Evolutionary conservation across 164 flowering plant genomes (phyloP).

Genomic region (Platanus orientalis): DNA sequence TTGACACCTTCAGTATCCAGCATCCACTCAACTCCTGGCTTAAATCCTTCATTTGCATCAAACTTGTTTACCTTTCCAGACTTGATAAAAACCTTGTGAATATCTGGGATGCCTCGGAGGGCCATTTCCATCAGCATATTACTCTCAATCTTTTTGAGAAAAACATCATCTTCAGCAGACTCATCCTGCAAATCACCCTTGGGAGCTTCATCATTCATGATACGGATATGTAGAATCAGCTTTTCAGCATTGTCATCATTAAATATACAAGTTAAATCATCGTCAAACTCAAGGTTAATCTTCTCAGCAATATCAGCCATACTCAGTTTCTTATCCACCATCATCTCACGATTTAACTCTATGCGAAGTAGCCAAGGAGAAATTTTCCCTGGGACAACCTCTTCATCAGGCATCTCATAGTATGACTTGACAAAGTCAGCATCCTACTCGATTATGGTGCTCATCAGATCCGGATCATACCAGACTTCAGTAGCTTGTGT

Average conservation of each 20-base stretch:
- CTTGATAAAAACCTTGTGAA: conserved; percentile 91
- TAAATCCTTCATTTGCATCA: conserved; percentile 81
- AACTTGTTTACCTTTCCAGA: conserved; percentile 65
- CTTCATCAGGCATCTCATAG: conserved; percentile 99
- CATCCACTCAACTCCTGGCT: conserved; percentile 92
- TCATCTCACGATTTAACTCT: conserved; percentile 97
- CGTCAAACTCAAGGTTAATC: conserved; percentile 91
- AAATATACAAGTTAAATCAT: conserved; percentile 89
- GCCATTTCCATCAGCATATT: conserved; percentile 99
- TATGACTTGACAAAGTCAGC: conserved; percentile 92
- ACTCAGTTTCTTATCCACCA: conserved; percentile 97
- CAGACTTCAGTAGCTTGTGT: conserved; percentile 99
- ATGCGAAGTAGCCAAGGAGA: conserved; percentile 98
- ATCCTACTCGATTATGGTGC: conserved; percentile 93
- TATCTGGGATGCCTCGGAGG: conserved; percentile 94
- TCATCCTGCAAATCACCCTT: conserved; percentile 87
- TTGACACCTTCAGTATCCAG: conserved; percentile 98
- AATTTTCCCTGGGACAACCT: conserved; percentile 84
- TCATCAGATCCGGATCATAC: conserved; percentile 99
- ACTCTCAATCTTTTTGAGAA: conserved; percentile 91
- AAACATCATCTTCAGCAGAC: conserved; percentile 99
- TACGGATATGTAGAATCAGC: conserved; percentile 89
- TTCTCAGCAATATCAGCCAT: conserved; percentile 98
- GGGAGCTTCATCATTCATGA: conserved; percentile 97
- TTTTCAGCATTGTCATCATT: conserved; percentile 99